phyloP scores from a whole-genome alignment of 129 eudicot species.

The Sambucus nigra region DNA sequence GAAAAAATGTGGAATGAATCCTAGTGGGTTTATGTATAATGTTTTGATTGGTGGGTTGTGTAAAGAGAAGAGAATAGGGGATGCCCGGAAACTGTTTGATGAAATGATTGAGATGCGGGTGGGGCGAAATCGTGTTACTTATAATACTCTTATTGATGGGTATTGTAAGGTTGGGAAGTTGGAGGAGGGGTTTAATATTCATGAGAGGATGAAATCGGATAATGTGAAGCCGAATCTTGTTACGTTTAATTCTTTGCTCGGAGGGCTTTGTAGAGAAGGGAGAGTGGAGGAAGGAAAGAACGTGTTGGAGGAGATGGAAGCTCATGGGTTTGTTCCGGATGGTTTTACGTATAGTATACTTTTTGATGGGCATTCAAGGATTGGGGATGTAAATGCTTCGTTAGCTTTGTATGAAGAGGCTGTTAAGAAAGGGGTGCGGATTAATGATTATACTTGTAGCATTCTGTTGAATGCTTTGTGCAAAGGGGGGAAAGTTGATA shows the following conservation, averaged over 20 bases:
- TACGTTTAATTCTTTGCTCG: constrained; percentile 5
- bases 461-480: constrained; percentile 13
- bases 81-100: constrained; percentile 12
- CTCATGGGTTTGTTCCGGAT: constrained; percentile 14
- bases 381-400: constrained; percentile 1
- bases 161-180: constrained; percentile 13
- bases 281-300: constrained; percentile 14
- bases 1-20: not conserved
- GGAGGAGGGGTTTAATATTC: constrained; percentile 1
- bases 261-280: constrained; percentile 6
- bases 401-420: constrained; percentile 13
- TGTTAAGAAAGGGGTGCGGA: not conserved
- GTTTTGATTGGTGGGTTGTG: constrained; percentile 14
- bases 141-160: constrained; percentile 10
- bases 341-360: constrained; percentile 12
- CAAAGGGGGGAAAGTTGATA: constrained; percentile 11
- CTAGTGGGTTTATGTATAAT: constrained; percentile 14
- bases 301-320: constrained; percentile 6
- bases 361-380: constrained; percentile 12
- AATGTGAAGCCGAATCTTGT: constrained; percentile 4
- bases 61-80: constrained; percentile 9
- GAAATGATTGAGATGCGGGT: constrained; percentile 5
- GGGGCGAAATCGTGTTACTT: not conserved
- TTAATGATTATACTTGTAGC: constrained; percentile 5
- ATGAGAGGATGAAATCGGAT: constrained; percentile 1